Percentiles rank a stretch among this genome's conserved stretches.
Evolutionary conservation across 1,284 basidiomycete species (phyloP).

Genomic region (Papiliotrema fonsecae): DNA sequence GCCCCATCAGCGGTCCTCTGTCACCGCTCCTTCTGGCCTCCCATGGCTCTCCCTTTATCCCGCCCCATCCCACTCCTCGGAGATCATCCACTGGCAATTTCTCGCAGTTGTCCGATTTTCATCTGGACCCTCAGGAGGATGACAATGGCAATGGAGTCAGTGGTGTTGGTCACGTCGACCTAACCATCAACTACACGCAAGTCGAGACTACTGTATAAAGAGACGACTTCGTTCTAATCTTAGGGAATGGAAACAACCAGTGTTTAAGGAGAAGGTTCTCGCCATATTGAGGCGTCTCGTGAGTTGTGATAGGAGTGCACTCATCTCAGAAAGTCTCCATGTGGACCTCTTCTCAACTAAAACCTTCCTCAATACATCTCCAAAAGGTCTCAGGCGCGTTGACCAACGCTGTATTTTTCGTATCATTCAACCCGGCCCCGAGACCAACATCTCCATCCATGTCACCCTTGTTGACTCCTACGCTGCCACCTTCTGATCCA

Average conservation of each 20-base stretch:
- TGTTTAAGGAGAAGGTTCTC: slow-evolving; percentile 46
- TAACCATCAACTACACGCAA: slow-evolving; percentile 68
- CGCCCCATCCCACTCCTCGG: slow-evolving; percentile 1
- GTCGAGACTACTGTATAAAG: slow-evolving; percentile 27
- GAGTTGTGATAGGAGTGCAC: slow-evolving; percentile 13
- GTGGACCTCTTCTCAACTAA: slow-evolving; percentile 47
- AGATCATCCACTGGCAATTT: slow-evolving; percentile 34
- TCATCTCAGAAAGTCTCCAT: slow-evolving; percentile 32
- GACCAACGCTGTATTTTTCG: slow-evolving; percentile 92
- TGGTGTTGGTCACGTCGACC: slow-evolving; percentile 60
- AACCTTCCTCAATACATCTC: slow-evolving; percentile 56
- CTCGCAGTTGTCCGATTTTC: slow-evolving; percentile 43
- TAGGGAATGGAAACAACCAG: slow-evolving; percentile 45
- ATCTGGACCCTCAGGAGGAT: slow-evolving; percentile 25
- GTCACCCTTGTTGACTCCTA: slow-evolving; percentile 45
- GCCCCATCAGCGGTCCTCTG: background rate
- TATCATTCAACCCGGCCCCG: slow-evolving; percentile 54
- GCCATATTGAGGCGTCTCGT: slow-evolving; percentile 35
- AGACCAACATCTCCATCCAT: slow-evolving; percentile 40
- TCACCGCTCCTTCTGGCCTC: slow-evolving; percentile 1
- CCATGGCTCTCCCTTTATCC: background rate
- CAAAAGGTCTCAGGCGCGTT: slow-evolving; percentile 82
- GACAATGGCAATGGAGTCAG: slow-evolving; percentile 51
- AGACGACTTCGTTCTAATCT: background rate
- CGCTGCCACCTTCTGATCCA: slow-evolving; percentile 39